Conservation (phyloP, 148 eudicot genomes). For the Amaranthus hypochondriacus region DNA sequence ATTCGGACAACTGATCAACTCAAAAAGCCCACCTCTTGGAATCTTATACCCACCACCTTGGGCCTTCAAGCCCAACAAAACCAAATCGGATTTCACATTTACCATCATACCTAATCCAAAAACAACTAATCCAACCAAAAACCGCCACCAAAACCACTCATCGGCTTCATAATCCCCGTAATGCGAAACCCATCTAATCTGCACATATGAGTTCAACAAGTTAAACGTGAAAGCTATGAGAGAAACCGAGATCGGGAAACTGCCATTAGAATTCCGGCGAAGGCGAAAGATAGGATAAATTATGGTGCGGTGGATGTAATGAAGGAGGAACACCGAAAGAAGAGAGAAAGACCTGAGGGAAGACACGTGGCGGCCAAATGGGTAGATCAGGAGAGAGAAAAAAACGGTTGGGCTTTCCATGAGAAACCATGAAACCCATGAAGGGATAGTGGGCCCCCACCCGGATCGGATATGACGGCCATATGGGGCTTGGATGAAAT, state of each 20-base stretch:
- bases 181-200: conserved; percentile 67
- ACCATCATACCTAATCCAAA: conserved; percentile 56
- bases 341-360: conserved; percentile 40
- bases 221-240: conserved; percentile 56
- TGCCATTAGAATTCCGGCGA: conserved; percentile 19
- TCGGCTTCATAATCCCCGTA: conserved; percentile 40
- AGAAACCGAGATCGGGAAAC: conserved; percentile 57
- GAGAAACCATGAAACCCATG: conserved; percentile 73
- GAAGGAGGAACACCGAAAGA: conserved; percentile 62
- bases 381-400: conserved; percentile 56
- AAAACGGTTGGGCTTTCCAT: conserved; percentile 79
- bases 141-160: conserved; percentile 60
- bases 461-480: conserved; percentile 71
- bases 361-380: conserved; percentile 36
- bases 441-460: conserved; percentile 74
- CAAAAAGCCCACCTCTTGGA: conserved; percentile 72
- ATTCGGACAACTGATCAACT: conserved; percentile 72
- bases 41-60: conserved; percentile 58
- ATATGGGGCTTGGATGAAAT: conserved; percentile 74
- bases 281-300: conserved; percentile 62
- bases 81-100: conserved; percentile 56
- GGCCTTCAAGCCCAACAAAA: conserved; percentile 50
- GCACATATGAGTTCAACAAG: conserved; percentile 56
- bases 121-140: conserved; percentile 44
- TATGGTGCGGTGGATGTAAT: conserved; percentile 66